Base-by-base conservation (phyloP, 2,329 filamentous ascomycete genomes). In the Colletotrichum plurivorum region DNA sequence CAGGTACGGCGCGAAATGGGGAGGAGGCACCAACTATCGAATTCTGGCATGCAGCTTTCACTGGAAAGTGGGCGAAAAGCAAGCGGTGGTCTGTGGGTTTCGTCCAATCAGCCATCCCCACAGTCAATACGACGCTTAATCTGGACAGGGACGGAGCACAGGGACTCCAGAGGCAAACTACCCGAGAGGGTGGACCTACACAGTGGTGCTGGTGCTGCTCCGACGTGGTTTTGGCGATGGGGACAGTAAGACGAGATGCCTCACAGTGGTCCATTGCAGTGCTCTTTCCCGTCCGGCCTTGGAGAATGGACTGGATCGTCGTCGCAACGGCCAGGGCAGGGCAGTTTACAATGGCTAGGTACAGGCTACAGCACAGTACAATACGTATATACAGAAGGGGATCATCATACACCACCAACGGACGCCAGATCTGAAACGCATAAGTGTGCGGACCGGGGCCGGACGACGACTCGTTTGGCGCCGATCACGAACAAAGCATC, bases 61-160 rank as follows among this genome's bases (percentile, higher is more conserved):
- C 16, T 36, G 31, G 22, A 6, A 20, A 2, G 18, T 13, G 58
- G 36, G 31, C 20, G 31, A 46, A 31, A 63, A 56, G 52, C 63
- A 69, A 66, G 67, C 62, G 46, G 62, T 60, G 67, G 62, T 69
- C 67, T 53, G 60, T 45, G 63, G n/a, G 22, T 51, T 20, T 52
- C 16, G 20, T 51, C 55, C 62, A 27, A 55, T 60, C 55, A 54
- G 31, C 22, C 15, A 18, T 16, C 62, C 39, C 56, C 49, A 45
- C 66, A 10, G 39, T 10, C 59, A 22, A 45, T 68, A 45, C 59
- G 13, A 64, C 65, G 59, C 65, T 68, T 63, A 57, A 68, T 68
- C 59, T 68, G 65, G 45, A 54, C 49, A 15, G 13, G 43, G 60
- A 61, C 62, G 55, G 67, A 57, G 51, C 39, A 57, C 62, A 69